Percentiles rank a stretch among this genome's conserved stretches.
These are phyloP conservation scores for Penicillium dipodomyicola DNA, from an alignment of 495 filamentous ascomycete species.

Conservation along the genomic window DNA sequence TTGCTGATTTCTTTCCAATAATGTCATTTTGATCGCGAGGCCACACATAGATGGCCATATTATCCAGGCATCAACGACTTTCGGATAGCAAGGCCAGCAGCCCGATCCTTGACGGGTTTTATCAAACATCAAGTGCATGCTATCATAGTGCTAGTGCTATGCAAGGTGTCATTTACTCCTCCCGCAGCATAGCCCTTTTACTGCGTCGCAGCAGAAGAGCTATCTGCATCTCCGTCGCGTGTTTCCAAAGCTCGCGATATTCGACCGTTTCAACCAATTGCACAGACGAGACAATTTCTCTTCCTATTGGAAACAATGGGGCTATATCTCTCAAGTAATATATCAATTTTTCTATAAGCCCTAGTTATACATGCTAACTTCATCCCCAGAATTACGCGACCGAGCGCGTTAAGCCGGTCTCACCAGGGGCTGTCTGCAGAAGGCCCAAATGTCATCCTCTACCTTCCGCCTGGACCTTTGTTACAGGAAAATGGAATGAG, in stretches of 20 bases:
- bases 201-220: conserved; percentile 1
- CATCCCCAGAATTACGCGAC: conserved; percentile 28
- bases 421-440: not conserved
- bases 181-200: not conserved
- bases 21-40: too few species aligned
- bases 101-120: conserved; percentile 30
- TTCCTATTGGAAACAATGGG: conserved; percentile 40
- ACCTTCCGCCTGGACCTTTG: conserved; percentile 41
- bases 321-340: conserved; percentile 31
- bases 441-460: conserved; percentile 36
- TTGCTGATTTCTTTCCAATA: not conserved
- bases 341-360: not conserved
- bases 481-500: conserved; percentile 12
- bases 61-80: not conserved
- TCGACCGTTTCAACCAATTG: conserved; percentile 11
- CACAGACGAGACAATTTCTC: conserved; percentile 17
- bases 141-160: conserved; percentile 17
- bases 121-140: not conserved
- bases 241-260: conserved; percentile 4
- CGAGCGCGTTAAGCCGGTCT: conserved; percentile 4
- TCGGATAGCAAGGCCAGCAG: conserved; percentile 43
- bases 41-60: not conserved
- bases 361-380: not conserved
- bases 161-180: conserved; percentile 11
- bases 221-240: not conserved